Base-by-base conservation (phyloP, 1,139 yeast genomes). In the Saccharomycopsis phalli region DNA sequence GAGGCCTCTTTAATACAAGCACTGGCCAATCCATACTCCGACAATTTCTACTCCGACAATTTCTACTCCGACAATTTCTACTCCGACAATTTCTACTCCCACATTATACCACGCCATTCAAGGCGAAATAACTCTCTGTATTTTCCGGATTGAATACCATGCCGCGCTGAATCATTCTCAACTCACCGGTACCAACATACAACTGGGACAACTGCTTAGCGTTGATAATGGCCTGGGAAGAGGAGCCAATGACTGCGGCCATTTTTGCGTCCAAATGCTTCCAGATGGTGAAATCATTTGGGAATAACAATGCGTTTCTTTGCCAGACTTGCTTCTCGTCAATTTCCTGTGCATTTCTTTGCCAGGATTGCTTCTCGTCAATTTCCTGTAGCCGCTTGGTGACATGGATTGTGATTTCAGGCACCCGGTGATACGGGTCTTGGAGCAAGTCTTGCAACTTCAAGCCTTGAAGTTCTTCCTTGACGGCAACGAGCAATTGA, bases 211-310 rank as follows among this genome's bases (percentile, higher is more conserved):
- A 61, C 31, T 70, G 75, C 3, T 49, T 50, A 0, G 83, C 69
- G 3, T 70, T 67, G 22, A 76, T 69, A 46, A 69, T 69, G 17
- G 60, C 55, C 30, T 57, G 62, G 7, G 62, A 58, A 21, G 52
- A 50, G n/a, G 58, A 49, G 3, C 76, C 70, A 17, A 81, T 65
- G 42, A 72, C 72, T 44, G 79, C 62, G 0, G 84, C 76, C 63
- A 69, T 64, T 35, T 62, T 62, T 16, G 61, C 55, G 51, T 74
- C 73, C 32, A 88, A 57, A 18, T 71, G 63, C 34, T 64, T 65
- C 97, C 97, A 88, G 5, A 82, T 69, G 16, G 63, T 62, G 48
- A 66, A 66, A 51, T 79, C 82, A 31, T 71, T 70, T 0, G 96
- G 96, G 62, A 82, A 81, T 51, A 81, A 61, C 47, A 79, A 61